Conservation (phyloP, 2,329 filamentous ascomycete genomes). For the Sphaerulina musiva region DNA sequence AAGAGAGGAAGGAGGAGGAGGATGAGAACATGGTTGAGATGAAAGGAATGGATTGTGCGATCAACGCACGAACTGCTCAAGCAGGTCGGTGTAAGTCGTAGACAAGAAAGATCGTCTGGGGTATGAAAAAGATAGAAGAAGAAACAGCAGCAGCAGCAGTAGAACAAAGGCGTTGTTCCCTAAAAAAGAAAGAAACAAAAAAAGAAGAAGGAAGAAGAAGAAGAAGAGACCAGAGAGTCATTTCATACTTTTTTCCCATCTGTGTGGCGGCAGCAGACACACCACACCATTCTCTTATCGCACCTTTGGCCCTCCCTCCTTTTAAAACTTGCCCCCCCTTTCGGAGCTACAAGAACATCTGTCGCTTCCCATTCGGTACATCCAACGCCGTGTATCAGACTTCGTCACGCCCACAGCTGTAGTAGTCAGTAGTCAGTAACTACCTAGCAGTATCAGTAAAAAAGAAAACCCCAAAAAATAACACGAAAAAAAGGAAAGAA, state of each 20-base stretch:
- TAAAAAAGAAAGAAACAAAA: not conserved
- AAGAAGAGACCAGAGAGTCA: not conserved
- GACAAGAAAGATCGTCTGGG: too few species aligned
- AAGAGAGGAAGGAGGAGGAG: not conserved
- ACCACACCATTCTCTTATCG: too few species aligned
- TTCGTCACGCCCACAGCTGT: too few species aligned
- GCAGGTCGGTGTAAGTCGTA: not conserved
- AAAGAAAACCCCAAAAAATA: too few species aligned
- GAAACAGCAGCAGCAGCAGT: too few species aligned
- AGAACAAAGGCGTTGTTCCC: too few species aligned
- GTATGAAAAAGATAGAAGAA: too few species aligned
- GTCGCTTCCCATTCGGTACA: not conserved
- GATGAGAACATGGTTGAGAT: not conserved
- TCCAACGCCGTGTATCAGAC: not conserved
- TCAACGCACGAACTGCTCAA: conserved; percentile 1
- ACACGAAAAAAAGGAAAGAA: too few species aligned
- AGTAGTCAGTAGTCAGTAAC: too few species aligned
- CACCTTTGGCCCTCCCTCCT: too few species aligned
- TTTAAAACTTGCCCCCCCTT: too few species aligned
- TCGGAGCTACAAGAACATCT: not conserved
- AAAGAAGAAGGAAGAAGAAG: not conserved
- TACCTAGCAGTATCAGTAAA: too few species aligned
- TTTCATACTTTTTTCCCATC: not conserved
- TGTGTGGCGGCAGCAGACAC: not conserved
- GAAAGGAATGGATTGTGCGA: conserved; percentile 4